Conservation (phyloP, 2,329 filamentous ascomycete genomes). For the Talaromyces sp. region DNA sequence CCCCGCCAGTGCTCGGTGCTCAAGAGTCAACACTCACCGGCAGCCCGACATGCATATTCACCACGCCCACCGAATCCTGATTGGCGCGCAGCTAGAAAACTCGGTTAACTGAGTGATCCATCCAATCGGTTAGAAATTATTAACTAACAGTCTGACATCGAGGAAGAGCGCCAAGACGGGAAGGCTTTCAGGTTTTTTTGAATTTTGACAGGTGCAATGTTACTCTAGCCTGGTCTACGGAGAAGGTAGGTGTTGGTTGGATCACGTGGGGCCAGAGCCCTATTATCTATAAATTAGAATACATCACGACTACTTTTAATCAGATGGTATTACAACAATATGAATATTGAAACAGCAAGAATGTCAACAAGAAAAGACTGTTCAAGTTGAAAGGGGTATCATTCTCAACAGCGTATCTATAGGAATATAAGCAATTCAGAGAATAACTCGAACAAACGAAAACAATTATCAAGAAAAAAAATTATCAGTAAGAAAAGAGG, state of each 20-base stretch:
- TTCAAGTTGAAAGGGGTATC: neutral
- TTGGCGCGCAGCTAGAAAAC: neutral
- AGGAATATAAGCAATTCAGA: neutral
- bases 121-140: neutral
- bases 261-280: neutral
- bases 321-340: neutral
- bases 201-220: too few species aligned
- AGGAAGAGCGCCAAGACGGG: neutral
- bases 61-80: too few species aligned
- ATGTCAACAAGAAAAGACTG: neutral
- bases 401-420: neutral
- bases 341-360: neutral
- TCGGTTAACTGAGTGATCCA: neutral
- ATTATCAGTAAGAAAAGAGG: neutral
- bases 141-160: too few species aligned
- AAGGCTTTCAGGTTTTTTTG: neutral
- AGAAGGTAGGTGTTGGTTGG: neutral
- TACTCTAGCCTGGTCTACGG: neutral
- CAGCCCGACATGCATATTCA: neutral
- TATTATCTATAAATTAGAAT: neutral
- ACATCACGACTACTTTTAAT: neutral
- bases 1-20: too few species aligned
- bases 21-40: too few species aligned
- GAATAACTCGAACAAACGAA: neutral
- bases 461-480: neutral